Evolutionary conservation across 306 rosid genomes (phyloP), one percentile per base, ranked within the genome.

Genomic region (Prunus kanzakura): DNA sequence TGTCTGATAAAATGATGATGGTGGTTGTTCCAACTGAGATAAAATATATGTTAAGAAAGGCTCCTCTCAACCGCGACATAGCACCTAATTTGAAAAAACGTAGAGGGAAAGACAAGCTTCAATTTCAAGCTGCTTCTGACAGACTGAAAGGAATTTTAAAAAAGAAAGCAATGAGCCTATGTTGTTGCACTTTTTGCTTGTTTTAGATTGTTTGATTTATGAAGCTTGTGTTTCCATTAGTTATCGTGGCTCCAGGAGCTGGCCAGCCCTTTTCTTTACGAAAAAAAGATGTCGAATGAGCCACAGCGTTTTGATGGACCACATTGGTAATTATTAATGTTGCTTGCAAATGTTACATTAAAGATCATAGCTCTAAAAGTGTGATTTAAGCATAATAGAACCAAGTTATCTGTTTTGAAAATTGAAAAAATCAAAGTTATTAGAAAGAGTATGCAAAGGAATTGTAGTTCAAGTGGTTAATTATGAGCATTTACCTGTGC

Each of bases 21-120:
- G 32, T 71, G 84, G 93, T 88, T 76, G 93, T 88, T 88, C 76
- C 67, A 84, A 87, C 82, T 51, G 77, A 88, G 80, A 65, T 72
- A 16, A 64, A 71, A 23, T 16, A 12, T 52, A 19, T 71, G 64
- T 56, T 64, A 74, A 52, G 83, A 76, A 67, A 73, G 75, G 73
- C 60, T 74, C 76, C 77, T 66, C 70, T 54, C 81, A 90, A 84
- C 83, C 52, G 65, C 75, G 9, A 38, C n/a, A 3, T 72, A 43
- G n/a, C 80, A 76, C 51, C 47, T 50, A 29, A 55, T 83, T 91
- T 86, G 81, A 86, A 91, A 72, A 77, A 56, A 41, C 38, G 30
- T 78, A 84, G 84, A 81, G 93, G 85, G 87, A 80, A 88, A 84
- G 38, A 3, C 72, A 45, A 67, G 57, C 63, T 69, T 77, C 56